Percentiles rank a stretch among this genome's conserved stretches.
phyloP scores from a whole-genome alignment of 129 eudicot species.

The Chrysanthemum makinoi region DNA sequence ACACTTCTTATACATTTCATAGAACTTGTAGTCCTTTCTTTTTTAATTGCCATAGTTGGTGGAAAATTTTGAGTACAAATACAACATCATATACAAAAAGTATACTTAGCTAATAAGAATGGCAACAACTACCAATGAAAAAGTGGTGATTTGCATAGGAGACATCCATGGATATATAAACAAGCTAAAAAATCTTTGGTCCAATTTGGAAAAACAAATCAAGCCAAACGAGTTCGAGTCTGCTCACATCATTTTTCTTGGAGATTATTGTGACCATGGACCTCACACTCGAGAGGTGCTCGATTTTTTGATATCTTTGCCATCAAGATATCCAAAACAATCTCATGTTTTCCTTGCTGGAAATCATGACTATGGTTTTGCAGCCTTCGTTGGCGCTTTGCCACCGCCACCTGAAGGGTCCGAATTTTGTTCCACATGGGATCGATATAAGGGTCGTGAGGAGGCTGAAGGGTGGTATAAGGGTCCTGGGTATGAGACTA shows the following conservation, averaged over 20 bases:
- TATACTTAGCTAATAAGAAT: too few species aligned
- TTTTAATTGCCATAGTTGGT: too few species aligned
- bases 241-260: conserved; percentile 59
- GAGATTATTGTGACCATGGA: conserved; percentile 92
- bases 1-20: too few species aligned
- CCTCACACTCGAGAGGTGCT: conserved; percentile 59
- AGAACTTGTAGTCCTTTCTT: too few species aligned
- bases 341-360: conserved; percentile 76
- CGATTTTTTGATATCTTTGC: conserved; percentile 60
- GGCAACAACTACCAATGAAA: too few species aligned
- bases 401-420: conserved; percentile 58
- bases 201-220: conserved; percentile 33
- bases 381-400: conserved; percentile 68
- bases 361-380: conserved; percentile 82
- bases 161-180: conserved; percentile 22
- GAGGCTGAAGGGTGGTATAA: conserved; percentile 84
- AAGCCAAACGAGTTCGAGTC: conserved; percentile 17
- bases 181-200: conserved; percentile 39
- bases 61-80: too few species aligned
- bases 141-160: too few species aligned
- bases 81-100: too few species aligned
- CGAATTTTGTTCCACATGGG: conserved; percentile 62
- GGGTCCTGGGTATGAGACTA: conserved; percentile 60
- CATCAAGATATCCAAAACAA: conserved; percentile 74
- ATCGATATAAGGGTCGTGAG: conserved; percentile 54